phyloP scores from a whole-genome alignment of 805 yeast genomes.

The Myxozyma geophila region DNA sequence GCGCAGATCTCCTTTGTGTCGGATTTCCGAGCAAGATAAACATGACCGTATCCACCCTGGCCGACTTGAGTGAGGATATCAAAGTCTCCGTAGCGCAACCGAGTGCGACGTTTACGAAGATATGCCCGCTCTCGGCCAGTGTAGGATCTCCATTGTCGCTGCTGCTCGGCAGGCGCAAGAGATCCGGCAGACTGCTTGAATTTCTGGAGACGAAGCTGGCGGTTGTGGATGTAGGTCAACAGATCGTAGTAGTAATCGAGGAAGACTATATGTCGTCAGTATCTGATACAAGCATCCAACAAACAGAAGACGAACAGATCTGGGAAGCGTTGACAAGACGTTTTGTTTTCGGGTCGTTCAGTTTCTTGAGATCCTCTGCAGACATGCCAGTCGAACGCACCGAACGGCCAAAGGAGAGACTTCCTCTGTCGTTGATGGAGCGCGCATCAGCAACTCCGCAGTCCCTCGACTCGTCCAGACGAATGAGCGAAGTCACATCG shows the following conservation, averaged over 20 bases:
- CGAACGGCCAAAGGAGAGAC: constrained; percentile 1
- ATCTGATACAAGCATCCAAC: not conserved
- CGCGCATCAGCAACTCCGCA: not conserved
- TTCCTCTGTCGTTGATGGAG: constrained; percentile 3
- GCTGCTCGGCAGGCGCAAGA: constrained; percentile 49
- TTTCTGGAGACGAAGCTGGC: constrained; percentile 79
- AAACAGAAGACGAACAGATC: constrained; percentile 25
- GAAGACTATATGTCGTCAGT: constrained; percentile 61
- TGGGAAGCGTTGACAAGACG: constrained; percentile 90
- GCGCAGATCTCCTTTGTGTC: constrained; percentile 97
- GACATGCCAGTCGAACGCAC: constrained; percentile 6
- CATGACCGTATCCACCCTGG: constrained; percentile 99
- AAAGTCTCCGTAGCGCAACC: constrained; percentile 93
- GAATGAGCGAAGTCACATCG: constrained; percentile 30
- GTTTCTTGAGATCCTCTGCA: constrained; percentile 48
- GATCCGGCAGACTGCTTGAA: constrained; percentile 57
- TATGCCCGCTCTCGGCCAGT: constrained; percentile 81
- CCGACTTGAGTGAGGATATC: constrained; percentile 98
- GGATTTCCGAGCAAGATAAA: constrained; percentile 89
- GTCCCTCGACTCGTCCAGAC: constrained; percentile 16
- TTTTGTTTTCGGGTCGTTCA: constrained; percentile 75
- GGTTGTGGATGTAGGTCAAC: constrained; percentile 86
- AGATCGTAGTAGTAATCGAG: constrained; percentile 94
- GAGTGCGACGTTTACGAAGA: constrained; percentile 83
- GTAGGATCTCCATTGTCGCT: constrained; percentile 75